Evolutionary conservation across 2,329 filamentous ascomycete species (phyloP).

Genomic region (Ceratocystis papillata): DNA sequence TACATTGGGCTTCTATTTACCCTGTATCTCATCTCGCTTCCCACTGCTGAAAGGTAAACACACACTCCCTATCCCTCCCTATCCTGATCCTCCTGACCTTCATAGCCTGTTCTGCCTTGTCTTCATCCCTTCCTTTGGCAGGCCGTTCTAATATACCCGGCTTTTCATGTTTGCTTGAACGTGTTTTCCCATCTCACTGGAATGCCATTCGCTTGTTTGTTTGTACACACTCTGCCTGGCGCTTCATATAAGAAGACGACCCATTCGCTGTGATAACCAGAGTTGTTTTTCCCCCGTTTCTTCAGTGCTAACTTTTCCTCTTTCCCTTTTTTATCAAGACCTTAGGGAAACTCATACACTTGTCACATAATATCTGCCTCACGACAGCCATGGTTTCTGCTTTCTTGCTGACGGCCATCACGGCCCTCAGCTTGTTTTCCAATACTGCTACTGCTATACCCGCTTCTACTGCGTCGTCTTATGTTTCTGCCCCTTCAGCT

Average conservation of each 20-base stretch:
- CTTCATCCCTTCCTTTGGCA: not conserved
- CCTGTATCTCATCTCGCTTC: not conserved
- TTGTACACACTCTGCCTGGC: not conserved
- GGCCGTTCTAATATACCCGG: not conserved
- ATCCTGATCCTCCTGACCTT: not conserved
- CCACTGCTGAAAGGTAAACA: conserved; percentile 14
- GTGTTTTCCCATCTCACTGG: conserved; percentile 1
- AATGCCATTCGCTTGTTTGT: not conserved
- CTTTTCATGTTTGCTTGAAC: not conserved
- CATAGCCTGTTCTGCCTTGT: not conserved
- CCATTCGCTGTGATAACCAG: not conserved
- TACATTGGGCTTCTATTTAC: not conserved
- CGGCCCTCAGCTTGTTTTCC: conserved; percentile 23
- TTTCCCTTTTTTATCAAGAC: conserved; percentile 12
- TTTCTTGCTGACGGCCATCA: conserved; percentile 22
- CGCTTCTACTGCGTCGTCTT: conserved; percentile 12
- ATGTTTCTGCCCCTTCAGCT: conserved; percentile 20
- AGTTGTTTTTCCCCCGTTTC: not conserved
- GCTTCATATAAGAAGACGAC: not conserved
- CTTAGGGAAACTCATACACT: not conserved
- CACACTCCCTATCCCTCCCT: not conserved
- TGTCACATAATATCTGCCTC: conserved; percentile 15
- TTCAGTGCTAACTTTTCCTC: not conserved
- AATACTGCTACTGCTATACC: conserved; percentile 21
- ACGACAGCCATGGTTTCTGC: conserved; percentile 21